Evolutionary conservation across 257 asterid species (phyloP), one percentile per base, ranked within the genome.

Genomic region (Scutellaria barbata): DNA sequence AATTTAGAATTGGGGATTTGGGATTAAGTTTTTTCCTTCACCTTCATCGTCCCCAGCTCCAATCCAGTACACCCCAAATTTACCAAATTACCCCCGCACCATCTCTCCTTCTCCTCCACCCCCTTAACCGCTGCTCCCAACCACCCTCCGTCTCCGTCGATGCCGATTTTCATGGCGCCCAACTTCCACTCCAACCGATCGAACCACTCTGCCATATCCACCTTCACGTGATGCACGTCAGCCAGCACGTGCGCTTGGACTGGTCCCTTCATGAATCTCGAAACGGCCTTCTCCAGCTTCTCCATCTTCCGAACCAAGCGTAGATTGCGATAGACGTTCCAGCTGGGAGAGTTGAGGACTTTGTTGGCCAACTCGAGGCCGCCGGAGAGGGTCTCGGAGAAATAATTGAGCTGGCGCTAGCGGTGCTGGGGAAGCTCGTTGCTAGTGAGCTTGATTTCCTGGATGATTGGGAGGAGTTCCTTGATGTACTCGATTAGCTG

Each of bases 211-310:
- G 74, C 85, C 86, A 86, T 74, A 33, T 81, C 92, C 61, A 87
- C 85, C 83, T 83, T 83, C 75, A 87, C 79, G 68, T 87, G 97
- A 62, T 92, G 98, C 16, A 92, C 97, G 40, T 92, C 98, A 0
- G 98, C 98, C 39, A 92, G 85, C 56, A 92, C 89, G 79, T 90
- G 96, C 18, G 90, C 95, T 80, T 75, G 85, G 3, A 81, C 48
- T 5, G 78, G 80, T 0, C 92, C 90, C 2, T 85, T 72, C 73
- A 92, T 79, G 78, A 92, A 92, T 79, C 82, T 71, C 1, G 87
- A 80, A 0, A 90, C 86, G 20, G 58, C 75, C 77, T 86, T 87
- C 77, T 87, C 97, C n/a, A 92, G 72, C 72, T 85, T 88, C 88
- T 92, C 98, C 97, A 92, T 85, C 71, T 87, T 90, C 43, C 72